These are phyloP conservation scores for Botrytis squamosa DNA, from an alignment of 2,329 filamentous ascomycete species.

Conservation along the genomic window DNA sequence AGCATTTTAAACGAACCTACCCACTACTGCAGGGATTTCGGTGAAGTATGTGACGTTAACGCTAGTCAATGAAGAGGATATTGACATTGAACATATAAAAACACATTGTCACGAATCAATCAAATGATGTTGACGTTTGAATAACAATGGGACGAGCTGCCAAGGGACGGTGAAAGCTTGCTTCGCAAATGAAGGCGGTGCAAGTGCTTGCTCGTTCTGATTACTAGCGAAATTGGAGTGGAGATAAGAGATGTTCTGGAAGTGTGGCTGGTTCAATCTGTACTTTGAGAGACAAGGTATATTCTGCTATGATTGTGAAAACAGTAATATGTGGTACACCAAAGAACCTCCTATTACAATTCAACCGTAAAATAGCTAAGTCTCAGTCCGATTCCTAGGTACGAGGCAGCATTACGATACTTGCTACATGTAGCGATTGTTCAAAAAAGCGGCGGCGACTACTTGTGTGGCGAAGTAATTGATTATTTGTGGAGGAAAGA, in stretches of 20 bases:
- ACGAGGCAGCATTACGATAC: conserved; percentile 1
- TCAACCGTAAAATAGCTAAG: not conserved
- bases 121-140: conserved; percentile 1
- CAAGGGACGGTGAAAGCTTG: not conserved
- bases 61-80: not conserved
- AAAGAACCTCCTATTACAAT: not conserved
- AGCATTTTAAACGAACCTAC: conserved; percentile 7
- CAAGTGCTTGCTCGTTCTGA: not conserved
- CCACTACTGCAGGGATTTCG: not conserved
- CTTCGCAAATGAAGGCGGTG: not conserved
- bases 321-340: not conserved
- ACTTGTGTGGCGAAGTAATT: conserved; percentile 18
- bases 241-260: conserved; percentile 12
- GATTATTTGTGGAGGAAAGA: not conserved
- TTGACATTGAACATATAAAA: not conserved
- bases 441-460: not conserved
- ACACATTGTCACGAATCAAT: not conserved
- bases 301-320: not conserved
- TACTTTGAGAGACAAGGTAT: not conserved
- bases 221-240: not conserved
- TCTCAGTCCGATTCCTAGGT: not conserved
- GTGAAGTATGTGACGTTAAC: conserved; percentile 4
- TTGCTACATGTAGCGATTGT: not conserved
- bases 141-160: conserved; percentile 4
- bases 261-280: conserved; percentile 6